Evolutionary conservation across 2,329 filamentous ascomycete genomes (phyloP).

Genomic region (Clarireedia hainanense): DNA sequence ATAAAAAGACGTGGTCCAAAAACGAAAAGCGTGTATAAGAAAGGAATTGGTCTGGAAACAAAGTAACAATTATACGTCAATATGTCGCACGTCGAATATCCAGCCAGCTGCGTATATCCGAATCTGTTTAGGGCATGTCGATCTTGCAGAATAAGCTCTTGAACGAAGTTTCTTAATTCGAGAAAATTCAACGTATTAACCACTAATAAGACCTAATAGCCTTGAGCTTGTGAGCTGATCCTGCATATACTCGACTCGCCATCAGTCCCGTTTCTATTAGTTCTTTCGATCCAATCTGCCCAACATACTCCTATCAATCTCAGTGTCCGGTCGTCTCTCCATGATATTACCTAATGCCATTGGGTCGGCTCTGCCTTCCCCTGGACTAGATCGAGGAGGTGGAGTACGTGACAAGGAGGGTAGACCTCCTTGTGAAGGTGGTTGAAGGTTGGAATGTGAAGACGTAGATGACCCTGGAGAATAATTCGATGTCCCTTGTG

Average conservation of each 20-base stretch:
- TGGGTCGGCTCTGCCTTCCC: conserved; percentile 24
- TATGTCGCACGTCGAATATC: too few relatives aligned
- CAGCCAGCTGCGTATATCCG: too few relatives aligned
- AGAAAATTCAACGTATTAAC: too few relatives aligned
- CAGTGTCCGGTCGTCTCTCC: conserved; percentile 26
- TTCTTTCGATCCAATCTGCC: conserved; percentile 23
- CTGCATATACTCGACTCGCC: background rate
- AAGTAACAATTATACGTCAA: too few relatives aligned
- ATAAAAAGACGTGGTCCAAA: too few relatives aligned
- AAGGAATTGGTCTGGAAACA: too few relatives aligned
- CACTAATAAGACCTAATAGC: too few relatives aligned
- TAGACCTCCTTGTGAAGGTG: conserved; percentile 15
- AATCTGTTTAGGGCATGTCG: too few relatives aligned
- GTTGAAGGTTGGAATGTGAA: conserved; percentile 24
- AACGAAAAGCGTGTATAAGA: too few relatives aligned
- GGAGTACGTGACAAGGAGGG: conserved; percentile 25
- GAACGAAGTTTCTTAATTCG: too few relatives aligned
- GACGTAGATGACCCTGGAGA: conserved; percentile 27
- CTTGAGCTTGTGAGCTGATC: background rate
- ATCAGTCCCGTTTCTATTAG: conserved; percentile 10
- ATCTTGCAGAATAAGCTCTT: too few relatives aligned
- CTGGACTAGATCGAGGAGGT: conserved; percentile 26
- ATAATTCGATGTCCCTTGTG: conserved; percentile 22
- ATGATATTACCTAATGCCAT: conserved; percentile 30
- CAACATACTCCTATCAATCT: conserved; percentile 29